Evolutionary conservation across 108 stramenopile genomes (phyloP).

Genomic region (Ochromonas danica): DNA sequence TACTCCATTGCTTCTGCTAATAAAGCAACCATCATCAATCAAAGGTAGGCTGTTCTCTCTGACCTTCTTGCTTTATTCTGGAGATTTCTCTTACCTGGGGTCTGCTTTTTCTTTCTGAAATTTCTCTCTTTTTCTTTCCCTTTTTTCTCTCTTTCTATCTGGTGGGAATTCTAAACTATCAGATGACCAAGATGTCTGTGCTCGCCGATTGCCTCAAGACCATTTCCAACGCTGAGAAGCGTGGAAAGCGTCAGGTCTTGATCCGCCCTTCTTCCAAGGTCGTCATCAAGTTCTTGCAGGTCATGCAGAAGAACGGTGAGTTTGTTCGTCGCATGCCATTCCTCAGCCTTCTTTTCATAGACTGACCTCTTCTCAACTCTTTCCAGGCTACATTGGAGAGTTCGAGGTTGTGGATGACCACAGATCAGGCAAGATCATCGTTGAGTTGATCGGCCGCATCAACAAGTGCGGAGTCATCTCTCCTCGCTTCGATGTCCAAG

Average conservation of each 20-base stretch:
- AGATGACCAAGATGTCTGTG: slow-evolving; percentile 99
- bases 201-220: slow-evolving; percentile 99
- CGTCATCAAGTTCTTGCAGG: slow-evolving; percentile 96
- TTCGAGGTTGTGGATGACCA: slow-evolving; percentile 99
- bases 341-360: slow-evolving; percentile 46
- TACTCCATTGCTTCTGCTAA: too few relatives aligned
- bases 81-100: too few relatives aligned
- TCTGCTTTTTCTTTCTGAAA: too few relatives aligned
- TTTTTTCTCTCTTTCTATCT: too few relatives aligned
- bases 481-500: slow-evolving; percentile 90
- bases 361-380: neutral
- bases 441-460: slow-evolving; percentile 82
- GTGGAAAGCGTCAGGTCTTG: slow-evolving; percentile 96
- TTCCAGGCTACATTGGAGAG: slow-evolving; percentile 98
- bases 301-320: slow-evolving; percentile 99
- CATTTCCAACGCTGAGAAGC: slow-evolving; percentile 99
- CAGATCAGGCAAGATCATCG: slow-evolving; percentile 96
- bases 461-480: slow-evolving; percentile 99
- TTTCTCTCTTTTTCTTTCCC: too few relatives aligned
- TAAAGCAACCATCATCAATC: too few relatives aligned
- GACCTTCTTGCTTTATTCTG: too few relatives aligned
- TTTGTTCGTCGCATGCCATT: slow-evolving; percentile 37
- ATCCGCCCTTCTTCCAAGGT: slow-evolving; percentile 99
- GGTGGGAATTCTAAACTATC: too few relatives aligned
- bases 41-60: too few relatives aligned